Percentiles rank a stretch among this genome's conserved stretches.
phyloP scores from a whole-genome alignment of 2,329 filamentous ascomycete species.

The Herpotrichia juniperi region DNA sequence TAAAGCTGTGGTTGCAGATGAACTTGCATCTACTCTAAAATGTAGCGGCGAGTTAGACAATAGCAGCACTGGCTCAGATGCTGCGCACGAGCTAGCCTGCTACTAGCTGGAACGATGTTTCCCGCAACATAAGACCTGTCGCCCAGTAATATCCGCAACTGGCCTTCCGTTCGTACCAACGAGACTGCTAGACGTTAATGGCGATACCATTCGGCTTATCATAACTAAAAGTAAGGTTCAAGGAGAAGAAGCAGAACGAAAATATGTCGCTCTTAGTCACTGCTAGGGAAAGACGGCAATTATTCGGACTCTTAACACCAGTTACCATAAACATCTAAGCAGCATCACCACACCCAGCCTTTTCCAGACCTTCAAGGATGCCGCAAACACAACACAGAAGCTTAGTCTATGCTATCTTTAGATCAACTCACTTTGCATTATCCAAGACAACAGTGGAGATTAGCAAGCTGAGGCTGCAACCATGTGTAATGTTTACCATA shows the following conservation, averaged over 20 bases:
- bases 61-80: constrained; percentile 22
- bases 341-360: constrained; percentile 14
- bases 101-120: constrained; percentile 23
- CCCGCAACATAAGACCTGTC: constrained; percentile 17
- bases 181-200: constrained; percentile 22
- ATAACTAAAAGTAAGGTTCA: constrained; percentile 11
- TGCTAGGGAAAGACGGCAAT: constrained; percentile 29
- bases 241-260: constrained; percentile 6
- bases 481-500: constrained; percentile 32
- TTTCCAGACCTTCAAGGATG: constrained; percentile 22
- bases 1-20: constrained; percentile 5
- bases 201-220: constrained; percentile 14
- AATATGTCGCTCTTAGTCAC: constrained; percentile 27
- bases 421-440: constrained; percentile 29
- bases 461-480: constrained; percentile 30
- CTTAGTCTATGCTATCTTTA: constrained; percentile 24
- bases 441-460: constrained; percentile 26
- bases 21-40: constrained; percentile 15
- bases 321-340: constrained; percentile 14
- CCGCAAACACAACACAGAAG: constrained; percentile 17
- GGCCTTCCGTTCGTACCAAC: constrained; percentile 21
- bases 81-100: constrained; percentile 21
- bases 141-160: neutral
- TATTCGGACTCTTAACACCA: constrained; percentile 23
- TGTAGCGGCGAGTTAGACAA: constrained; percentile 12